These are phyloP conservation scores for Phialophora chinensis DNA, from an alignment of 2,329 filamentous ascomycete species.

Conservation along the genomic window DNA sequence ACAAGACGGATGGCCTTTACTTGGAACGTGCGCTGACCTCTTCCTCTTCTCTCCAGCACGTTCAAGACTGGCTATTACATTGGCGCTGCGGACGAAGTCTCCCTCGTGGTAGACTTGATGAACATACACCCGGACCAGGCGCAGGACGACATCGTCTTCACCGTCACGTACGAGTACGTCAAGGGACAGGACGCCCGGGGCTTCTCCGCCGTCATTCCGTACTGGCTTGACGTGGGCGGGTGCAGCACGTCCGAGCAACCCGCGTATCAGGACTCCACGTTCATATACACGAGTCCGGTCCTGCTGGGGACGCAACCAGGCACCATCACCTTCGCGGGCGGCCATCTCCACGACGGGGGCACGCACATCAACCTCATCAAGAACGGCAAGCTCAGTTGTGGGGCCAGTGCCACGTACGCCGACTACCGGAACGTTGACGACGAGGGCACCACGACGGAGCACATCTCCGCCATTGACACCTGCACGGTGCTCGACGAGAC, in stretches of 20 bases:
- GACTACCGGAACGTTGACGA: slow-evolving; percentile 1
- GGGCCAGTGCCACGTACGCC: slow-evolving; percentile 12
- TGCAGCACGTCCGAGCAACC: slow-evolving; percentile 19
- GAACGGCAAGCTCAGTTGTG: slow-evolving; percentile 21
- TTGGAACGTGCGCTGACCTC: not conserved
- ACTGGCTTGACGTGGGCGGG: slow-evolving; percentile 27
- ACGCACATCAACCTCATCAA: slow-evolving; percentile 25
- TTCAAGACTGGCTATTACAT: slow-evolving; percentile 26
- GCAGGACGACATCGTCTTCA: slow-evolving; percentile 25
- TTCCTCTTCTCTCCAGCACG: not conserved
- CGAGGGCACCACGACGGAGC: slow-evolving; percentile 1
- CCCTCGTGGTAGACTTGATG: slow-evolving; percentile 26
- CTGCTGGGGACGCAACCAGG: slow-evolving; percentile 3
- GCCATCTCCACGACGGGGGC: slow-evolving; percentile 30
- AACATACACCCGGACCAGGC: slow-evolving; percentile 17
- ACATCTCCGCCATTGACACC: slow-evolving; percentile 24
- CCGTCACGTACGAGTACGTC: slow-evolving; percentile 26
- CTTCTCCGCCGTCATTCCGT: slow-evolving; percentile 14
- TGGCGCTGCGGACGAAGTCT: slow-evolving; percentile 13
- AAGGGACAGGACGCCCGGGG: not conserved
- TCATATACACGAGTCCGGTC: slow-evolving; percentile 20
- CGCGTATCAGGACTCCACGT: slow-evolving; percentile 17
- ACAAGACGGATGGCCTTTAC: not conserved
- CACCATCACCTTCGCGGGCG: slow-evolving; percentile 18
- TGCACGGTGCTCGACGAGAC: slow-evolving; percentile 7